Evolutionary conservation across 176 grass and related monocot genomes (phyloP).

Genomic region (Zea luxurians): DNA sequence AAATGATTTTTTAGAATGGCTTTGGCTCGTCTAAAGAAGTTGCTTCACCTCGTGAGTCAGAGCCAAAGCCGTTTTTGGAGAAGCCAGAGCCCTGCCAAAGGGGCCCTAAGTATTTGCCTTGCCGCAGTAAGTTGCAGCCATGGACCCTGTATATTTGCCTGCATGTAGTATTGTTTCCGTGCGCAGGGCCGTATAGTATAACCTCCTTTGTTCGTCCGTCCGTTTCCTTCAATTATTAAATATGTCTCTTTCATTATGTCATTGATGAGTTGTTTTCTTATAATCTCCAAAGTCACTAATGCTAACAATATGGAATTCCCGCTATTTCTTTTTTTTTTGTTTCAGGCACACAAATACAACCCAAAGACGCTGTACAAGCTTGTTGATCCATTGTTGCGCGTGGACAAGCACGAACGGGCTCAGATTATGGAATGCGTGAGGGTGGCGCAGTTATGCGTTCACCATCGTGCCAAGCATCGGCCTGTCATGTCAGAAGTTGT

Average conservation of each 20-base stretch:
- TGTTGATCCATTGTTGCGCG: conserved; percentile 21
- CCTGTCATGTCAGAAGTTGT: conserved; percentile 42
- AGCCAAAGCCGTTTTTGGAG: no score
- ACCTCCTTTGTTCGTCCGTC: neutral
- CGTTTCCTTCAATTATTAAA: neutral
- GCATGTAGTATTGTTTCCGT: neutral
- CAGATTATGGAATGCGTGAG: conserved; percentile 26
- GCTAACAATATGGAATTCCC: neutral
- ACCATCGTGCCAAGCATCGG: neutral
- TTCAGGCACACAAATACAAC: conserved; percentile 9
- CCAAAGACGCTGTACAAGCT: neutral
- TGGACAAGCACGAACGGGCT: neutral
- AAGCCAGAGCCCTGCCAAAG: no score
- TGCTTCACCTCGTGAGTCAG: no score
- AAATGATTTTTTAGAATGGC: no score
- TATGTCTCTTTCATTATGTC: neutral
- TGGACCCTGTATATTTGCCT: neutral
- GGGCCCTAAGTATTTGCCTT: neutral
- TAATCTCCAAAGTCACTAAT: neutral
- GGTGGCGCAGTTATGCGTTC: conserved; percentile 11
- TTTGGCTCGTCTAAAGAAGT: no score
- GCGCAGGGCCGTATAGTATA: neutral
- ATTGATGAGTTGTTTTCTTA: neutral
- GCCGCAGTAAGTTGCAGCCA: no score
- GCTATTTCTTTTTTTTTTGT: neutral